phyloP scores from a whole-genome alignment of 2,329 filamentous ascomycete species.

The Ophiostoma sp. region DNA sequence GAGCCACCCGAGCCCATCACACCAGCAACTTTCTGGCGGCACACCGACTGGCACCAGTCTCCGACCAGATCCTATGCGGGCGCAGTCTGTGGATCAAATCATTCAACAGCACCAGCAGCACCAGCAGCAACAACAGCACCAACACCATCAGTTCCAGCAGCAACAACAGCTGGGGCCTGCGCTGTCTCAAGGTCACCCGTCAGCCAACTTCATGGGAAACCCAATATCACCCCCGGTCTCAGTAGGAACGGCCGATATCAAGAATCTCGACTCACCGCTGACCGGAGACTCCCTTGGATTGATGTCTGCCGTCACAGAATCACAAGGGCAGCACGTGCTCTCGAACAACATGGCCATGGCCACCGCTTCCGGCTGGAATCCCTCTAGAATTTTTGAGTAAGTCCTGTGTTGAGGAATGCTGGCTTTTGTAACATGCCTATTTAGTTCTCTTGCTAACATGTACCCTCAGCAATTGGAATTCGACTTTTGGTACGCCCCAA shows the following conservation, averaged over 20 bases:
- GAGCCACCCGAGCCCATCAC: slow-evolving; percentile 30
- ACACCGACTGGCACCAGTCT: slow-evolving; percentile 43
- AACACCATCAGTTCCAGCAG: slow-evolving; percentile 37
- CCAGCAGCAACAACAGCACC: slow-evolving; percentile 30
- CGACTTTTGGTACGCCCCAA: slow-evolving; percentile 75
- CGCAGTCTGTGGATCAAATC: slow-evolving; percentile 47
- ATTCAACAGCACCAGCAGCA: slow-evolving; percentile 36
- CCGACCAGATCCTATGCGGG: slow-evolving; percentile 44
- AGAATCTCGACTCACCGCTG: slow-evolving; percentile 62
- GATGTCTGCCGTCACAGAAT: slow-evolving; percentile 56
- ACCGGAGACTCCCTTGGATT: slow-evolving; percentile 66
- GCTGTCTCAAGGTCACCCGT: slow-evolving; percentile 47
- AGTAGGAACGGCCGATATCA: slow-evolving; percentile 64
- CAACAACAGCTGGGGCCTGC: slow-evolving; percentile 48
- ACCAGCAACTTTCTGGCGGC: slow-evolving; percentile 12
- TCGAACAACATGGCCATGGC: slow-evolving; percentile 39
- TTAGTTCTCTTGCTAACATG: not conserved
- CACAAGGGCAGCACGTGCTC: slow-evolving; percentile 47
- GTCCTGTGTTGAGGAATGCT: slow-evolving; percentile 36
- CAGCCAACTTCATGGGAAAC: slow-evolving; percentile 38
- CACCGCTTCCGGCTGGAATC: slow-evolving; percentile 72
- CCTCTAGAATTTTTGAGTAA: slow-evolving; percentile 83
- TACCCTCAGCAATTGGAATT: slow-evolving; percentile 81
- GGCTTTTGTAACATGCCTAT: not conserved
- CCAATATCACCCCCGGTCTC: slow-evolving; percentile 79